Evolutionary conservation across 2,329 filamentous ascomycete species (phyloP).

Genomic region (Alternaria consortialis): DNA sequence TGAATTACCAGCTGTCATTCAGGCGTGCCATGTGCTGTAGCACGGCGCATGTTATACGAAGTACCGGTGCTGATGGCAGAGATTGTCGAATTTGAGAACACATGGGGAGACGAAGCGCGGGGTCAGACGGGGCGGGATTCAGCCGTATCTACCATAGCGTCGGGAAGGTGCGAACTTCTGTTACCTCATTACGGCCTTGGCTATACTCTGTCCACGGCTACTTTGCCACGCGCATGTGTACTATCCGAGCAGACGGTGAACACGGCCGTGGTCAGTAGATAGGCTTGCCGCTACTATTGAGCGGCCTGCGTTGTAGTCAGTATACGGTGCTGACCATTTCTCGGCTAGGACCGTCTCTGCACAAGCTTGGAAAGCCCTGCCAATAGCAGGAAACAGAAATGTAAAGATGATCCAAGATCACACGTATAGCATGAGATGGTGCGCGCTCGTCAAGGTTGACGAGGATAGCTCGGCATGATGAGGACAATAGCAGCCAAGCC

Average conservation of each 20-base stretch:
- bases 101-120: conserved; percentile 7
- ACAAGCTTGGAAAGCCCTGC: background rate
- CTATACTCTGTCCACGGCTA: background rate
- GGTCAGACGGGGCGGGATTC: conserved; percentile 1
- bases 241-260: background rate
- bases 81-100: conserved; percentile 4
- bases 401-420: background rate
- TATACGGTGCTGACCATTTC: conserved; percentile 1
- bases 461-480: background rate
- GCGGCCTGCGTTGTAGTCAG: background rate
- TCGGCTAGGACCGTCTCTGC: background rate
- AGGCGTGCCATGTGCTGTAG: conserved; percentile 1
- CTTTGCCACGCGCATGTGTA: background rate
- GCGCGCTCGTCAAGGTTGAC: background rate
- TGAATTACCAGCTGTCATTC: background rate
- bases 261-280: background rate
- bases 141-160: conserved; percentile 6
- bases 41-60: background rate
- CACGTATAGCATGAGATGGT: background rate
- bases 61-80: conserved; percentile 1
- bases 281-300: background rate
- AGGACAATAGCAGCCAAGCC: background rate
- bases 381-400: background rate
- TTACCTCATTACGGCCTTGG: background rate
- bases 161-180: conserved; percentile 8